phyloP scores from a whole-genome alignment of 139 green algal genomes.

The Spirogloea muscicola region DNA sequence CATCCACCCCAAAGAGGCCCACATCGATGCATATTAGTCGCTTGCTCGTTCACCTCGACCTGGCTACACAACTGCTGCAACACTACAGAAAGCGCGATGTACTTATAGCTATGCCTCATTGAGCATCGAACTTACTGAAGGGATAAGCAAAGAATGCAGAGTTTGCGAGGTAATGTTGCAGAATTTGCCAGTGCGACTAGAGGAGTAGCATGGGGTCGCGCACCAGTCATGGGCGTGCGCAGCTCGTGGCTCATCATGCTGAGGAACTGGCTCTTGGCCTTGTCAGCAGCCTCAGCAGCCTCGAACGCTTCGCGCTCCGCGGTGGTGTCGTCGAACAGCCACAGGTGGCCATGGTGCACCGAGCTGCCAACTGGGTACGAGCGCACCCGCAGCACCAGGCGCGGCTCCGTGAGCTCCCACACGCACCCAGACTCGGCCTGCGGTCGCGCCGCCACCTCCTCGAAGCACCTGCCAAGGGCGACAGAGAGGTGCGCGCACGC shows the following conservation, averaged over 20 bases:
- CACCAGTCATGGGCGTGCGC: slow-evolving; percentile 60
- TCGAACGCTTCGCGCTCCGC: slow-evolving; percentile 33
- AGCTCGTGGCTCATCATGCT: slow-evolving; percentile 75
- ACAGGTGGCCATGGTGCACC: slow-evolving; percentile 30
- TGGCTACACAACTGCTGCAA: too few species aligned
- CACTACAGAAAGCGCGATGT: too few species aligned
- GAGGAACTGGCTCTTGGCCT: slow-evolving; percentile 64
- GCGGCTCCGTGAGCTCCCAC: slow-evolving; percentile 27
- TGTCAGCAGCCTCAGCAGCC: slow-evolving; percentile 49
- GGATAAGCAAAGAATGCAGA: too few species aligned
- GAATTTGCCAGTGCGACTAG: too few species aligned
- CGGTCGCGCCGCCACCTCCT: slow-evolving; percentile 10
- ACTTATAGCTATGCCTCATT: too few species aligned
- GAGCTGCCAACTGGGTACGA: slow-evolving; percentile 31
- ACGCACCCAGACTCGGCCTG: slow-evolving; percentile 15
- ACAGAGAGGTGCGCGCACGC: too few species aligned
- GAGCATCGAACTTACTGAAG: too few species aligned
- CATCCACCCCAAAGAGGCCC: too few species aligned
- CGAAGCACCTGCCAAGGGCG: slow-evolving; percentile 39
- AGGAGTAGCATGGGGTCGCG: too few species aligned
- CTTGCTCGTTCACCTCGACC: too few species aligned
- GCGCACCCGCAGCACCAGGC: slow-evolving; percentile 26
- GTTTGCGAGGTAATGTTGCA: too few species aligned
- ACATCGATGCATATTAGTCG: too few species aligned
- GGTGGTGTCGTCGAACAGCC: slow-evolving; percentile 44